These are phyloP conservation scores for Ophiostoma angusticollis DNA, from an alignment of 2,329 filamentous ascomycete genomes.

Conservation along the genomic window DNA sequence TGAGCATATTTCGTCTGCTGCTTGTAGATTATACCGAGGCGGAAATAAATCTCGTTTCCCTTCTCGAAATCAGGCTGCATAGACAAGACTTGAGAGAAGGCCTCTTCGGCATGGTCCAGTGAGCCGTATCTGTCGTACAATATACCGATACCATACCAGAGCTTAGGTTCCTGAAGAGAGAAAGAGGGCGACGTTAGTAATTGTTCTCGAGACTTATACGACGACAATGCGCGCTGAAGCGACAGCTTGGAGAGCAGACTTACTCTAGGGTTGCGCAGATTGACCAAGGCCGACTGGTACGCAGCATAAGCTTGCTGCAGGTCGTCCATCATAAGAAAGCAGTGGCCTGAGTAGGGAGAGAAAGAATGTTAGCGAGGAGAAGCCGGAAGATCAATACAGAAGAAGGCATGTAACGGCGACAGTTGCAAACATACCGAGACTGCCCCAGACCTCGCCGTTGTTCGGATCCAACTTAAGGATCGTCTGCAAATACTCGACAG, in stretches of 20 bases:
- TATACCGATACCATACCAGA: constrained; percentile 98
- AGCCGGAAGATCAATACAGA: too few species aligned
- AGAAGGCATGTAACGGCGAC: too few species aligned
- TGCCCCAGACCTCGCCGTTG: constrained; percentile 95
- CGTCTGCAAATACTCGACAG: constrained; percentile 81
- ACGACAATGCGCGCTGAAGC: too few species aligned
- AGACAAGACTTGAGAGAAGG: constrained; percentile 96
- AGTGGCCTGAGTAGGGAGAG: constrained; percentile 69
- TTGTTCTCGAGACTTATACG: background rate
- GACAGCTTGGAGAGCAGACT: constrained; percentile 12
- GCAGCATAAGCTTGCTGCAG: constrained; percentile 92
- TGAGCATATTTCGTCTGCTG: constrained; percentile 89
- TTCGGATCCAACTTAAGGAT: constrained; percentile 80
- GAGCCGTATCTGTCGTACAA: constrained; percentile 94
- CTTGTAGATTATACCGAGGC: constrained; percentile 98
- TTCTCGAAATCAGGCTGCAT: constrained; percentile 98
- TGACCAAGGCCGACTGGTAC: constrained; percentile 90
- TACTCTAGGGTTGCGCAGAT: constrained; percentile 86
- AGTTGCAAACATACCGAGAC: constrained; percentile 52
- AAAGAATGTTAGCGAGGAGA: constrained; percentile 2
- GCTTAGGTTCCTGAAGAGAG: constrained; percentile 59
- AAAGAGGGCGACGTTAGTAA: background rate
- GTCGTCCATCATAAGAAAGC: constrained; percentile 97
- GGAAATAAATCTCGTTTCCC: constrained; percentile 97
- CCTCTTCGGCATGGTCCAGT: constrained; percentile 92